These are phyloP conservation scores for Yamadazyma ubonensis DNA, from an alignment of 805 yeast species.

Conservation along the genomic window DNA sequence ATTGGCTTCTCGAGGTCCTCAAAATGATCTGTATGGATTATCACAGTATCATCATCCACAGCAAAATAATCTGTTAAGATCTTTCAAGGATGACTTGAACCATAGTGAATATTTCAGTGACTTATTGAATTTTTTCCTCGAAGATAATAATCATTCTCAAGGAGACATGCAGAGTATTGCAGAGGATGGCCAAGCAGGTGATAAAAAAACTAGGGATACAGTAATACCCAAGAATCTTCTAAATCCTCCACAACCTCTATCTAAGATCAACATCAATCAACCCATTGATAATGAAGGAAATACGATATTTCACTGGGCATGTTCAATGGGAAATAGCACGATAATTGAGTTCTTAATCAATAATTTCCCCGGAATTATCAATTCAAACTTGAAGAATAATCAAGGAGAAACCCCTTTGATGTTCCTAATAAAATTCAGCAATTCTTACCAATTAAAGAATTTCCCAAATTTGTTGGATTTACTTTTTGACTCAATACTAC, in stretches of 20 bases:
- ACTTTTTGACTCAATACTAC: conserved; percentile 34
- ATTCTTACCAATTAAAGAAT: conserved; percentile 37
- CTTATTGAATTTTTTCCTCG: conserved; percentile 52
- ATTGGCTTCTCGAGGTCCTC: conserved; percentile 13
- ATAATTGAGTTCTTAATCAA: conserved; percentile 62
- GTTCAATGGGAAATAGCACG: conserved; percentile 77
- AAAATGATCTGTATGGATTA: conserved; percentile 39
- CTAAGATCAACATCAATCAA: conserved; percentile 70
- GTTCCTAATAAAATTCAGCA: conserved; percentile 42
- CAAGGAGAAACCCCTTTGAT: conserved; percentile 83
- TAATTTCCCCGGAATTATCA: conserved; percentile 65
- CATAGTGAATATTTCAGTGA: conserved; percentile 43
- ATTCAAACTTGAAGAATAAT: conserved; percentile 69
- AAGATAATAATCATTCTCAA: conserved; percentile 27
- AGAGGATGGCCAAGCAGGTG: background rate
- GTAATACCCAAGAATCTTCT: conserved; percentile 40
- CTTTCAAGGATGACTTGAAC: conserved; percentile 21
- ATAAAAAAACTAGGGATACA: conserved; percentile 12
- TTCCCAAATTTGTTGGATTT: conserved; percentile 36
- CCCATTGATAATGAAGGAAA: conserved; percentile 93
- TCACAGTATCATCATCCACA: conserved; percentile 41
- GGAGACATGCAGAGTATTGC: conserved; percentile 23
- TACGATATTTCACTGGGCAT: conserved; percentile 93
- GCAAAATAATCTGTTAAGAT: conserved; percentile 17
- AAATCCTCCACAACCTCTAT: conserved; percentile 53